phyloP scores from a whole-genome alignment of 345 rosid species.

The Eucalyptus lansdowneana region DNA sequence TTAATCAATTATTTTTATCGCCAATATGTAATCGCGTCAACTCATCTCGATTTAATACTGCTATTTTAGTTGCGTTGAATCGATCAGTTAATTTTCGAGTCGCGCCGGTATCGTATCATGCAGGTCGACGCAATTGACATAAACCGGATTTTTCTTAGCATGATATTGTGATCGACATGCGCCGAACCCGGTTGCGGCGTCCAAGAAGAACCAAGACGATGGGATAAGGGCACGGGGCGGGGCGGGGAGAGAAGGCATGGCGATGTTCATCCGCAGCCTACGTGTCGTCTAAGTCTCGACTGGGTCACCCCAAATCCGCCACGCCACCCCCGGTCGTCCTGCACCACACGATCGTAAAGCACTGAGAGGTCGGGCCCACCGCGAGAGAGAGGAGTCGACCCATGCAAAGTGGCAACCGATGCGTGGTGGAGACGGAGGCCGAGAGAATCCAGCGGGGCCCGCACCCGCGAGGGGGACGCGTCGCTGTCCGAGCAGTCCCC shows the following conservation, averaged over 20 bases:
- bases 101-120: background rate
- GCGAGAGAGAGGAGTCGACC: background rate
- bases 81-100: background rate
- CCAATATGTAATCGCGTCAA: background rate
- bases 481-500: background rate
- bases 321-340: background rate
- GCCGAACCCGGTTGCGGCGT: background rate
- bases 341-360: background rate
- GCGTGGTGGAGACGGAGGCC: background rate
- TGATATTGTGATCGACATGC: background rate
- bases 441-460: background rate
- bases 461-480: background rate
- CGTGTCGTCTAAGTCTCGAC: background rate
- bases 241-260: too few species aligned
- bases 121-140: background rate
- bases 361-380: background rate
- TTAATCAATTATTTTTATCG: too few species aligned
- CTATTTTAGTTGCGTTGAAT: background rate
- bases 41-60: background rate
- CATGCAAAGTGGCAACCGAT: background rate
- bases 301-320: background rate
- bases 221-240: background rate
- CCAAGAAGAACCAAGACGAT: background rate
- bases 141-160: background rate
- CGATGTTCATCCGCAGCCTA: background rate